Conservation (phyloP, 768 basidiomycete genomes). For the Boletus eberwhitei region DNA sequence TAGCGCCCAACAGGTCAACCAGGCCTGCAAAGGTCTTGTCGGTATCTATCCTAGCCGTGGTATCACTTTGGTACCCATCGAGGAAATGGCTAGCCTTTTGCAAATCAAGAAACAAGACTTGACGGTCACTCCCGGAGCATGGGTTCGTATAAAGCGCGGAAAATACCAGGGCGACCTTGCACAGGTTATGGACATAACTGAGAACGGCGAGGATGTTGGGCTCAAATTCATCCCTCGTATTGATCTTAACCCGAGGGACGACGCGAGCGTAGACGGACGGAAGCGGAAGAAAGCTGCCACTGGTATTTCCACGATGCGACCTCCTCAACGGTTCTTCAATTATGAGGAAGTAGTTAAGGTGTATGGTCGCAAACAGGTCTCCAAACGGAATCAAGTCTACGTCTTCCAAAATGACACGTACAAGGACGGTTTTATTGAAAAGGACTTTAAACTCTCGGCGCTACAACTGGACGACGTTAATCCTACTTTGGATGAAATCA, state of each 20-base stretch:
- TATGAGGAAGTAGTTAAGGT: slow-evolving; percentile 88
- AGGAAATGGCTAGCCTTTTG: slow-evolving; percentile 95
- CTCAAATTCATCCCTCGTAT: slow-evolving; percentile 97
- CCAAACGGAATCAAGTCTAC: slow-evolving; percentile 69
- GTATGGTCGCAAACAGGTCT: slow-evolving; percentile 74
- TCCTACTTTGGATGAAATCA: slow-evolving; percentile 95
- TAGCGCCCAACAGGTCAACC: slow-evolving; percentile 77
- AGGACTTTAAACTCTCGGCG: slow-evolving; percentile 83
- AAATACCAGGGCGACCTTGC: slow-evolving; percentile 94
- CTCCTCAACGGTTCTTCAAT: slow-evolving; percentile 91
- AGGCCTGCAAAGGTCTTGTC: slow-evolving; percentile 86
- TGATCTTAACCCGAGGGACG: slow-evolving; percentile 89
- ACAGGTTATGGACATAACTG: slow-evolving; percentile 90
- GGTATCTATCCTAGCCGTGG: slow-evolving; percentile 87
- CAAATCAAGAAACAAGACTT: slow-evolving; percentile 94
- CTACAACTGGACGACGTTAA: slow-evolving; percentile 85
- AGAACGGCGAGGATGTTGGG: slow-evolving; percentile 90
- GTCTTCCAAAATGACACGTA: slow-evolving; percentile 94
- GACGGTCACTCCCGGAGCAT: slow-evolving; percentile 79
- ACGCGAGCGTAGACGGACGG: slow-evolving; percentile 58
- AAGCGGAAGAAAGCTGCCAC: slow-evolving; percentile 72
- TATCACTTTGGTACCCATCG: slow-evolving; percentile 84
- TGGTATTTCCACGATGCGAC: slow-evolving; percentile 59
- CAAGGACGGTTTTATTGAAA: slow-evolving; percentile 93
- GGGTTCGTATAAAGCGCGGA: slow-evolving; percentile 94